A percentile compares a stretch with the other conserved stretches of the same genome.
Conservation (phyloP, 352 stramenopile species). For the Phytopythium litorale region DNA sequence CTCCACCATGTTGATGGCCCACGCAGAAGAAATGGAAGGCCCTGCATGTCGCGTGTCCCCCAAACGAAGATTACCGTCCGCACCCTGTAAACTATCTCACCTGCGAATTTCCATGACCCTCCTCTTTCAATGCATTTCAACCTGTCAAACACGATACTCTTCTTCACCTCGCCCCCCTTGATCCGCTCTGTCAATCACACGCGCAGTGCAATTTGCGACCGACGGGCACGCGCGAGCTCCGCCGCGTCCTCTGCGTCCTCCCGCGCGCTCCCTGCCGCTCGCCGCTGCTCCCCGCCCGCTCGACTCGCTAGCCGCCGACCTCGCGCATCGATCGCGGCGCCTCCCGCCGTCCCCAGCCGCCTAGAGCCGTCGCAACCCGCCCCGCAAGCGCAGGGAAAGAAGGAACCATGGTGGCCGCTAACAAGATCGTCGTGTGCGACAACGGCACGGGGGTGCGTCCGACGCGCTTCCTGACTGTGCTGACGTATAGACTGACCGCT, state of each 20-base stretch:
- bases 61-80: neutral
- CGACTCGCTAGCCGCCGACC: too few relatives aligned
- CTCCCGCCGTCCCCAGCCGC: neutral
- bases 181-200: neutral
- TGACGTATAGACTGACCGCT: too few relatives aligned
- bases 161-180: neutral
- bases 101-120: neutral
- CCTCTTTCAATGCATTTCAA: neutral
- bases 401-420: constrained; percentile 72
- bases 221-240: neutral
- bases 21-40: neutral
- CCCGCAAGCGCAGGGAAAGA: neutral
- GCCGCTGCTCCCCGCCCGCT: too few relatives aligned
- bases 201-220: neutral
- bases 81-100: neutral
- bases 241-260: neutral
- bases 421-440: constrained; percentile 88
- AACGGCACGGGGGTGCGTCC: constrained; percentile 80
- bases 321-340: neutral
- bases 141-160: neutral
- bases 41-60: neutral
- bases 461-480: neutral
- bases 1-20: neutral
- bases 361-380: neutral
- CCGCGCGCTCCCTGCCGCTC: neutral